Base-by-base conservation (phyloP, 139 green algal genomes). In the Microglena sp. region DNA sequence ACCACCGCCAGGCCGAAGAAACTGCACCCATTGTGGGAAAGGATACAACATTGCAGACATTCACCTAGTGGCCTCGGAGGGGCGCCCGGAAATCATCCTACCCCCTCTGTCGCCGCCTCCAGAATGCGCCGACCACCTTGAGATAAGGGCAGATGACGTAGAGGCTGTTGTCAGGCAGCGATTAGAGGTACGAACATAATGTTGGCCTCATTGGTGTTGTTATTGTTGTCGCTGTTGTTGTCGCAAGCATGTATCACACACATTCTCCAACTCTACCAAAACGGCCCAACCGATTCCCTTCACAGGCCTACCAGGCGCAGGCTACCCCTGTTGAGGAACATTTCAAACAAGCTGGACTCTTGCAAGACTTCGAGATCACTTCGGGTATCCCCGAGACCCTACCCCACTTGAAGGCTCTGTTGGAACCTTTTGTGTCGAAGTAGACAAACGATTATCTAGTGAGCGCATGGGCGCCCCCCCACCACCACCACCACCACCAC, bases 11-110 rank as follows among this genome's bases (percentile, higher is more conserved):
- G 73, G 87, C 0, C 75, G 93, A 3, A 78, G 92, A 1, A 73
- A 93, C n/a, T 98, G 93, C 78, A 65, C 30, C 1, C 77, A 96
- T 60, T 99, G 93, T 74, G 86, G 89, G 32, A 88, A 87, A 67
- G 90, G 89, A 75, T 99, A 87, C 84, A 99, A 99, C 79, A 64
- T 98, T 0, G 93, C 93, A 22, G 77, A 97, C 77, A 98, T 98
- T 66, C 73, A 92, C 64, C 71, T 93, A 43, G 75, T 83, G 2
- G 82, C 86, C 28, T 30, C 45, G 21, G 67, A 78, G 36, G 75
- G 69, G 33, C 30, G 54, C 29, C 81, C 85, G 2, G 84, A 80
- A n/a, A 95, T 97, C 28, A 30, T 90, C 3, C 96, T 97, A 90
- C 92, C 92, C 28, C 86, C 89, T 45, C 69, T 97, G 15, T 80